Base-by-base conservation (phyloP, 306 rosid species). In the Sindora glabra region DNA sequence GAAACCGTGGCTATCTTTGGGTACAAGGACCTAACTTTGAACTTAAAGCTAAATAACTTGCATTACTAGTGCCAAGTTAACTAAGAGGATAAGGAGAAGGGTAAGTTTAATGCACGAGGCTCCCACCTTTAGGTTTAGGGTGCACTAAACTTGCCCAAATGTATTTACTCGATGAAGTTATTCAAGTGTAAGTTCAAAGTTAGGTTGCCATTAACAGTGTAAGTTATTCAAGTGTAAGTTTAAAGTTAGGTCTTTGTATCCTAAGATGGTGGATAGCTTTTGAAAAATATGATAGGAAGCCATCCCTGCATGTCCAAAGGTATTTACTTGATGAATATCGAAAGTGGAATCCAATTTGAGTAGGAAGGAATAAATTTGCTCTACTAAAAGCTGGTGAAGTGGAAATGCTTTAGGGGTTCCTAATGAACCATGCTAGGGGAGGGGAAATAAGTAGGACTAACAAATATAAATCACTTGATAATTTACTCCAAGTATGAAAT, bases 1-100 rank as follows among this genome's bases (percentile, higher is more conserved):
- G 80, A 83, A 37, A 52, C 89, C 97, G 99, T 94, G 99, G 99
- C 99, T 97, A 27, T 68, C 89, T 5, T 94, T 96, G 99, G 99
- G 89, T 37, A 8, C 67, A 0, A 77, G 99, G 15, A 84, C 77
- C 10, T 70, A 92, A 17, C 80, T 92, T 3, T n/a, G n/a, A 92
- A 92, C 27, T 92, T n/a, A n/a, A n/a, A n/a, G 99, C 64, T 44
- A 88, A 59, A 96, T 83, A 48, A 92, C 98, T 0, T 79, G 79
- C 24, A 49, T 62, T 54, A 96, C 72, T 6, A 89, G 94, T 67
- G 96, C 99, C 21, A 83, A 61, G 44, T 59, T 86, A 1, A 86
- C 95, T 0, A 86, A 89, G 3, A 83, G 99, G 65, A 82, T 92
- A 21, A 73, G 96, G 54, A 79, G 73, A n/a, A n/a, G n/a, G n/a